Conservation (phyloP, 768 basidiomycete species). For the Psilocybe cubensis region DNA sequence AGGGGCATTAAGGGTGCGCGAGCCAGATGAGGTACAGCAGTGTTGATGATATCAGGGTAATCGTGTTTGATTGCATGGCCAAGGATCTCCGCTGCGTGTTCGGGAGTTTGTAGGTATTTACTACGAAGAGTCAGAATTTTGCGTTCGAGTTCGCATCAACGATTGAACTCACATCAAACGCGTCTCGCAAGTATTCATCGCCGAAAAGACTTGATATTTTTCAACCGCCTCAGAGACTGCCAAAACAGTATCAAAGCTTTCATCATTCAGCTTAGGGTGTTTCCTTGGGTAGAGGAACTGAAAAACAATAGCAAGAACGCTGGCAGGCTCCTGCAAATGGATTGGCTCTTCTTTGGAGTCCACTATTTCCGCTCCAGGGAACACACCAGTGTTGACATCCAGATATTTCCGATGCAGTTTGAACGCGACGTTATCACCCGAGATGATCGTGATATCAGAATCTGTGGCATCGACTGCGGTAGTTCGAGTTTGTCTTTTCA, state of each 20-base stretch:
- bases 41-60: conserved; percentile 15
- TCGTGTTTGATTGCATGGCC: conserved; percentile 19
- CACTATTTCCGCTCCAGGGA: conserved; percentile 21
- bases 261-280: conserved; percentile 21
- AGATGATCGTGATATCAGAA: neutral
- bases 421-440: neutral
- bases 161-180: conserved; percentile 17
- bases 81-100: conserved; percentile 16
- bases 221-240: conserved; percentile 25
- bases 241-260: conserved; percentile 13
- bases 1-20: conserved; percentile 2
- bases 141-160: neutral
- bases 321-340: neutral
- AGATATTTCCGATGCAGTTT: conserved; percentile 28
- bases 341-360: conserved; percentile 8
- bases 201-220: conserved; percentile 26
- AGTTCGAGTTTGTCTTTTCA: neutral
- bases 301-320: conserved; percentile 6
- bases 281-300: conserved; percentile 24
- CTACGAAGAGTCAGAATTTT: neutral
- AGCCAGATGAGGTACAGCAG: conserved; percentile 14
- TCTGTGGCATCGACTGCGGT: neutral
- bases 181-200: conserved; percentile 21
- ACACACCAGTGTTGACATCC: conserved; percentile 23
- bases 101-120: conserved; percentile 3